These are phyloP conservation scores for Colletotrichum sp. DNA, from an alignment of 2,329 filamentous ascomycete genomes.

Conservation along the genomic window DNA sequence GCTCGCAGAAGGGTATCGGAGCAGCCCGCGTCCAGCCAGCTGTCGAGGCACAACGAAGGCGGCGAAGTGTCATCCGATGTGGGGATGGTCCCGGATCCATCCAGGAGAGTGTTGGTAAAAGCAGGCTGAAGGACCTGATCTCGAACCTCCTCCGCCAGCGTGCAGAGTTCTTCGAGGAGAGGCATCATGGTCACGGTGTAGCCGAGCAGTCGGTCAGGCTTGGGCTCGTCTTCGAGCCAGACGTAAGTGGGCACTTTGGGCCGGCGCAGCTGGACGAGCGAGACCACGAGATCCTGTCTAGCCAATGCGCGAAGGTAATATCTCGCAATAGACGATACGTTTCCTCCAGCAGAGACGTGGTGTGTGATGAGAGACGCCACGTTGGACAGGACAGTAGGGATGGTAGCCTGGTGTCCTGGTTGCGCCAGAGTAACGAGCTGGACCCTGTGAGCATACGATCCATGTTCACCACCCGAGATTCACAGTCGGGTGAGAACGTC, in stretches of 20 bases:
- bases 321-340: conserved; percentile 30
- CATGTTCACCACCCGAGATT: not conserved
- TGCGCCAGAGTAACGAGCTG: conserved; percentile 19
- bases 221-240: conserved; percentile 29
- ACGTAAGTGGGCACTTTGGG: conserved; percentile 26
- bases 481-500: not conserved
- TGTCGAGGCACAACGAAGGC: not conserved
- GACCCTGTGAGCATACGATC: conserved; percentile 1
- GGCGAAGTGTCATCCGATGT: not conserved
- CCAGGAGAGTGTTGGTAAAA: not conserved
- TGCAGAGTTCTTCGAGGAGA: conserved; percentile 29
- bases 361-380: conserved; percentile 29
- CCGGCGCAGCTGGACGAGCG: conserved; percentile 26
- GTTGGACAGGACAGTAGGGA: conserved; percentile 27
- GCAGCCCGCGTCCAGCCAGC: not conserved
- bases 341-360: conserved; percentile 23
- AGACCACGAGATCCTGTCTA: conserved; percentile 34
- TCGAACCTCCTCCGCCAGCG: conserved; percentile 31
- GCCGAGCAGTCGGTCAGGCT: conserved; percentile 34
- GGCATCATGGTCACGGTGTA: conserved; percentile 34
- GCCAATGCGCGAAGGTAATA: conserved; percentile 35
- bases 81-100: not conserved
- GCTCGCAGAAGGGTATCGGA: conserved; percentile 18
- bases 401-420: conserved; percentile 22
- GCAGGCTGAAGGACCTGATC: not conserved